Evolutionary conservation across 2,329 filamentous ascomycete genomes (phyloP).

Genomic region (Bipolaris gigantea): DNA sequence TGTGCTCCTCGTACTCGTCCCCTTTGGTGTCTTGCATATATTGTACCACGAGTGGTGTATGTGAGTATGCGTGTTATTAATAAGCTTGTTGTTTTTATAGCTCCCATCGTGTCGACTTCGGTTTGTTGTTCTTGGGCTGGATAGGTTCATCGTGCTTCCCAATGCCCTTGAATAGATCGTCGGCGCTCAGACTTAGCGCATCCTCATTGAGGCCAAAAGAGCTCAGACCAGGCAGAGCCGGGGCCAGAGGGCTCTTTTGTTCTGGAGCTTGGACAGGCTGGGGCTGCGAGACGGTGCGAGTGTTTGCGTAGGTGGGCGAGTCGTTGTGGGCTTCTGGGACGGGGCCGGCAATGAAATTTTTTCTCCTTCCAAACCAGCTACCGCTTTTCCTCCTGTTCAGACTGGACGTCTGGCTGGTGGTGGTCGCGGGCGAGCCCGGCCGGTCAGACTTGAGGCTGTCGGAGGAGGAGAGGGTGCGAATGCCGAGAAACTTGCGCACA

Average conservation of each 20-base stretch:
- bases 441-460: conserved; percentile 43
- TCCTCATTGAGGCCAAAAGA: conserved; percentile 43
- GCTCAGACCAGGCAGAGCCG: conserved; percentile 44
- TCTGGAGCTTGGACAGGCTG: conserved; percentile 11
- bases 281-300: conserved; percentile 22
- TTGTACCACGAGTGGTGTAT: background rate
- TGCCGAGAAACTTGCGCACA: conserved; percentile 47
- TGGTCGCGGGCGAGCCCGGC: conserved; percentile 41
- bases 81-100: background rate
- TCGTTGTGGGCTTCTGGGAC: conserved; percentile 40
- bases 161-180: conserved; percentile 48
- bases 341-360: conserved; percentile 37
- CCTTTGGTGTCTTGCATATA: background rate
- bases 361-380: conserved; percentile 47
- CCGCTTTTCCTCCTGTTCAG: conserved; percentile 44
- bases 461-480: conserved; percentile 42
- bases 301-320: conserved; percentile 24
- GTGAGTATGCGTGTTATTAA: background rate
- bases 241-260: conserved; percentile 45
- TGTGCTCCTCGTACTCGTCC: conserved; percentile 7
- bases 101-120: conserved; percentile 27
- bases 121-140: background rate
- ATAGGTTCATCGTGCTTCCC: conserved; percentile 2
- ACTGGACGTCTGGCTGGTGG: conserved; percentile 36
- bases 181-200: conserved; percentile 37